phyloP scores from a whole-genome alignment of 257 asterid species.

The Voacanga thouarsii region DNA sequence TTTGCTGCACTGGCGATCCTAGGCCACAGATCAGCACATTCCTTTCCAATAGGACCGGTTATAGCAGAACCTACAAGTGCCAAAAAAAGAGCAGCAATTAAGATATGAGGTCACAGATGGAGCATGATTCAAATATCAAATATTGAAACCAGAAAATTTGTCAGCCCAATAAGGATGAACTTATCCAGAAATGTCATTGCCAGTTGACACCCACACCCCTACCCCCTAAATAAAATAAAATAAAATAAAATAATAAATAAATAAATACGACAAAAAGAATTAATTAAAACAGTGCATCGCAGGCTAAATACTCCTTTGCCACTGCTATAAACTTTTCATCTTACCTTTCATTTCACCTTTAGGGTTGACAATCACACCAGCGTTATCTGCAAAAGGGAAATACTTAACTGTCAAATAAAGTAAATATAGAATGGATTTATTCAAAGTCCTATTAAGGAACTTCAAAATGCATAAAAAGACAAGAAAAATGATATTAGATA shows the following conservation, averaged over 20 bases:
- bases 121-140: no score
- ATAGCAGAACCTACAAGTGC: slow-evolving; percentile 37
- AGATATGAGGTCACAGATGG: not conserved
- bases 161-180: not conserved
- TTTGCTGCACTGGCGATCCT: slow-evolving; percentile 55
- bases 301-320: no score
- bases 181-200: not conserved
- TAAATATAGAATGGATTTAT: no score
- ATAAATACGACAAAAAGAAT: no score
- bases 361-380: slow-evolving; percentile 56
- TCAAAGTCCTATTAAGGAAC: not conserved
- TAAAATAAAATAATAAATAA: no score
- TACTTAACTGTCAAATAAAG: not conserved
- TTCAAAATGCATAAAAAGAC: not conserved
- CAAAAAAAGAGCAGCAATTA: not conserved
- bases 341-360: slow-evolving; percentile 64
- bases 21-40: slow-evolving; percentile 53
- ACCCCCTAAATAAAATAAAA: no score
- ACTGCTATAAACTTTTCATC: not conserved
- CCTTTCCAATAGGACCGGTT: slow-evolving; percentile 59
- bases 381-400: slow-evolving; percentile 38
- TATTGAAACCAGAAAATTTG: not conserved
- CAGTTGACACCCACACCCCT: no score
- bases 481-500: not conserved
- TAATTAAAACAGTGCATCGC: not conserved